These are phyloP conservation scores for Cucumis sativus DNA, from an alignment of 306 rosid species.

Conservation along the genomic window DNA sequence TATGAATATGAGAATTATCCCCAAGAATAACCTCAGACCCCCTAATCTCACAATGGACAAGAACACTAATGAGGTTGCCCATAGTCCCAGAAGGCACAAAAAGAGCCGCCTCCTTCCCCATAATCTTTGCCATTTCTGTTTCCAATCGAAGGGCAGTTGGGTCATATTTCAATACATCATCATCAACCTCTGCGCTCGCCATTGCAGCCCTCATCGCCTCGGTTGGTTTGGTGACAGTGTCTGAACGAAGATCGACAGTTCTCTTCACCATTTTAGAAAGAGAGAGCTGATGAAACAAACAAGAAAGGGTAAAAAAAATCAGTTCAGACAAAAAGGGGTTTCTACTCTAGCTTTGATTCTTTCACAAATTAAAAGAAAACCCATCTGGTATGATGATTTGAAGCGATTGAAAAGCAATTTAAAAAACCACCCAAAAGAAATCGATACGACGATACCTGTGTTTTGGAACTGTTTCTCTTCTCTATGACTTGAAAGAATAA, in stretches of 20 bases:
- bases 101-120: slow-evolving; percentile 80
- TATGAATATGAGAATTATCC: slow-evolving; percentile 55
- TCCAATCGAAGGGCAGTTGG: slow-evolving; percentile 66
- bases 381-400: background rate
- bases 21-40: slow-evolving; percentile 95
- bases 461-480: background rate
- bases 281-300: background rate
- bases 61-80: slow-evolving; percentile 89
- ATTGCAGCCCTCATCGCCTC: slow-evolving; percentile 79
- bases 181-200: slow-evolving; percentile 54
- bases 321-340: background rate
- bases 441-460: background rate
- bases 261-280: slow-evolving; percentile 47
- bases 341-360: background rate
- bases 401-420: background rate
- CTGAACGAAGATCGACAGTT: slow-evolving; percentile 79
- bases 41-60: slow-evolving; percentile 71
- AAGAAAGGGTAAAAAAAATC: background rate
- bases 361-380: background rate
- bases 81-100: slow-evolving; percentile 94
- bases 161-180: slow-evolving; percentile 58
- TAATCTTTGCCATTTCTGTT: slow-evolving; percentile 54
- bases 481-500: background rate
- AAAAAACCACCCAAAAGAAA: background rate
- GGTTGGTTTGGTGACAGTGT: slow-evolving; percentile 81